These are phyloP conservation scores for Vinca minor DNA, from an alignment of 257 asterid genomes.

Conservation along the genomic window DNA sequence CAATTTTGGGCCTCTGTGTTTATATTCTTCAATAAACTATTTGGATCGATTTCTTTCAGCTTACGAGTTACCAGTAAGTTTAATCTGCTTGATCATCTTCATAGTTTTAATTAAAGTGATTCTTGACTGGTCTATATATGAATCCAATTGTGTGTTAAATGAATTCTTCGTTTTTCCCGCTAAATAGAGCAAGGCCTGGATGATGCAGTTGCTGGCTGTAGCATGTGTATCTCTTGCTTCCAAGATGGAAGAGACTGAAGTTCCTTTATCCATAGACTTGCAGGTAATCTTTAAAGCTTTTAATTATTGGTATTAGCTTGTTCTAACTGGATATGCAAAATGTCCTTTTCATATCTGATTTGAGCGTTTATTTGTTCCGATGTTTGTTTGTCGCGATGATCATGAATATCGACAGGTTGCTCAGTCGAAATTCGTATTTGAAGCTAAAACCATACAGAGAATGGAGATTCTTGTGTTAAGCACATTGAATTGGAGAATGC, in stretches of 20 bases:
- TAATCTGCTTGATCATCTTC: background rate
- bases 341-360: too few species aligned
- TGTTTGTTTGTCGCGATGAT: background rate
- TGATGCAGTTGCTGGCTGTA: slow-evolving; percentile 34
- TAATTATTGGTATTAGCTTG: background rate
- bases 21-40: slow-evolving; percentile 32
- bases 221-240: slow-evolving; percentile 44
- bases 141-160: too few species aligned
- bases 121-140: background rate
- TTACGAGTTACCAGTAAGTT: slow-evolving; percentile 37
- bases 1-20: slow-evolving; percentile 38
- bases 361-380: background rate
- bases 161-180: slow-evolving; percentile 11
- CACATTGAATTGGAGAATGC: slow-evolving; percentile 40
- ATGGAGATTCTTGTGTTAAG: slow-evolving; percentile 41
- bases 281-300: slow-evolving; percentile 21
- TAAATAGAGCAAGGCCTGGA: slow-evolving; percentile 30
- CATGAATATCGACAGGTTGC: slow-evolving; percentile 26
- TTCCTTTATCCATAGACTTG: slow-evolving; percentile 30
- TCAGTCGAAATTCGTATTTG: slow-evolving; percentile 23
- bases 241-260: slow-evolving; percentile 40
- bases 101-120: background rate
- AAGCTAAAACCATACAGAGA: slow-evolving; percentile 33
- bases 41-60: slow-evolving; percentile 41
- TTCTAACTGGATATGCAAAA: background rate